Evolutionary conservation across 106 monocot genomes (phyloP), one percentile per base, ranked within the genome.

Genomic region (Allium sativum): DNA sequence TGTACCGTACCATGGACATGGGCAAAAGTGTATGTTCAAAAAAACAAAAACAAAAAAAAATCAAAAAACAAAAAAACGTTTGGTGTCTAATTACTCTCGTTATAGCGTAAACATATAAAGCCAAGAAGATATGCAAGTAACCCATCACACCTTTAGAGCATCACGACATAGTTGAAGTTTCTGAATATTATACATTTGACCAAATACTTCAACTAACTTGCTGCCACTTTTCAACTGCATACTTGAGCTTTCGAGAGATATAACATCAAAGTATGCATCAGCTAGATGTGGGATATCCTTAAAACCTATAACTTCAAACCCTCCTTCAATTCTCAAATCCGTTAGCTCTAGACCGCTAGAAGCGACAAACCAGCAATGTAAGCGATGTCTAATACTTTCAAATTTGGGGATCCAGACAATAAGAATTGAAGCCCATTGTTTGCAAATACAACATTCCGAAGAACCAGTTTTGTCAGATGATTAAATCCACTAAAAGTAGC

Each of bases 401-500:
- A 40, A 50, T 31, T 45, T 11, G 58, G 48, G 45, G 48, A 59
- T 2, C 10, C 6, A 21, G 31, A 48, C 1, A 69, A 18, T 47
- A 59, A 59, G 10, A 18, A 3, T 7, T 44, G n/a, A 40, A 69
- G 58, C 40, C 11, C 45, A 31, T 48, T 20, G 9, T 45, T n/a
- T 1, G 9, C 18, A 14, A 58, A 40, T 16, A 0, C 3, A 40
- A 69, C 68, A 51, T 1, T 17, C 0, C 41, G 31, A 50, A 69
- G 58, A 58, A 48, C 40, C 15, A 69, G 18, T 40, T 13, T 16
- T 6, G 48, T 69, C 1, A 40, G 48, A 14, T 12, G 31, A n/a
- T 45, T 51, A 69, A 69, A 59, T 69, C 48, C 68, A 21, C 15
- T 48, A 40, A 58, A 69, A 12, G 40, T 48, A 40, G 45, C 12